phyloP scores from a whole-genome alignment of 495 filamentous ascomycete genomes.

The Aspergillus sparsus region DNA sequence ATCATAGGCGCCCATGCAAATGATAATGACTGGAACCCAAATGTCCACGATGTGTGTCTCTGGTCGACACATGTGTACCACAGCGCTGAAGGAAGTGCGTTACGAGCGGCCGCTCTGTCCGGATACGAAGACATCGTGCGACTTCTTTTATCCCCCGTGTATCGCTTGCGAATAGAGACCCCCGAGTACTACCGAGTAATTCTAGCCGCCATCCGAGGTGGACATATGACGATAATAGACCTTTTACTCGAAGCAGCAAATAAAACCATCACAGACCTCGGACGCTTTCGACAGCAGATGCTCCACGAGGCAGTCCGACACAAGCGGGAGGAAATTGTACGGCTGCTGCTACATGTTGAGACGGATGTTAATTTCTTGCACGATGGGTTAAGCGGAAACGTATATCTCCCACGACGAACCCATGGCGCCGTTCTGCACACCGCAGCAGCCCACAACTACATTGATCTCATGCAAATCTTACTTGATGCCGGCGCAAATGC shows the following conservation, averaged over 20 bases:
- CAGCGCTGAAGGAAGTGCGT: conserved; percentile 8
- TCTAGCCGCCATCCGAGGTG: background rate
- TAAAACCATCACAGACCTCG: conserved; percentile 1
- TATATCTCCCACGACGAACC: background rate
- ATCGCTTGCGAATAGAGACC: background rate
- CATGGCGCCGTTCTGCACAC: background rate
- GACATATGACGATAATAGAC: conserved; percentile 1
- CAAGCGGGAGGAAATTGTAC: conserved; percentile 5
- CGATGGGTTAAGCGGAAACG: background rate
- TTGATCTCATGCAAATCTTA: background rate
- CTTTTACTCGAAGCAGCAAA: conserved; percentile 4
- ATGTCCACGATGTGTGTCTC: background rate
- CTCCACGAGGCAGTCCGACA: conserved; percentile 14
- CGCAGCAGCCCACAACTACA: background rate
- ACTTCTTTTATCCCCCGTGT: conserved; percentile 2
- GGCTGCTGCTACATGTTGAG: conserved; percentile 1
- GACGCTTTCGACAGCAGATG: conserved; percentile 11
- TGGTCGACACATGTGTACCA: background rate
- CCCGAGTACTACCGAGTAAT: background rate
- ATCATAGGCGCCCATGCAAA: background rate
- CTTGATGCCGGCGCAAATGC: background rate
- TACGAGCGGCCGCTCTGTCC: conserved; percentile 9
- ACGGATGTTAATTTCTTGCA: background rate
- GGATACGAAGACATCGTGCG: conserved; percentile 10
- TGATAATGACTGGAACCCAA: background rate